Conservation (phyloP, 169 alveolate species). For the Eimeria praecox region DNA sequence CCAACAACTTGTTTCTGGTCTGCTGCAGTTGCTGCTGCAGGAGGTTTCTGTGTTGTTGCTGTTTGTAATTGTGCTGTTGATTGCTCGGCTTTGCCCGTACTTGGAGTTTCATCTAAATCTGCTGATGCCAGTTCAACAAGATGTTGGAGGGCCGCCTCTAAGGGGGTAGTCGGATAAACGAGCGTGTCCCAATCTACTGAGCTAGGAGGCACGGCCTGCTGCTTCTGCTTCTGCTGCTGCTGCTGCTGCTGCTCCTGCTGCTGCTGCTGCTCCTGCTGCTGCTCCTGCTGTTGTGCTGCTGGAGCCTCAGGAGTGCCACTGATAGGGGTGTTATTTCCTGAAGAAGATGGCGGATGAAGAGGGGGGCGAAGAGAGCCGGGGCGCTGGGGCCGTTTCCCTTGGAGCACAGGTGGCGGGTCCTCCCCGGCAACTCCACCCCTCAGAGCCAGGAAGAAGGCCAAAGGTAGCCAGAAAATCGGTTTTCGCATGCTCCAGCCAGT, state of each 20-base stretch:
- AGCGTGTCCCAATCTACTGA: neutral
- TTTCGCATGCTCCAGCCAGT: neutral
- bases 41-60: neutral
- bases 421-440: neutral
- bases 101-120: neutral
- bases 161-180: neutral
- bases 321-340: too few species aligned
- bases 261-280: neutral
- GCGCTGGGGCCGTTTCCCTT: too few species aligned
- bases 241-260: conserved; percentile 5
- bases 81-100: neutral
- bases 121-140: neutral
- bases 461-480: conserved; percentile 1
- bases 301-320: too few species aligned
- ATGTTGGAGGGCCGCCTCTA: neutral
- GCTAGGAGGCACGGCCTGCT: neutral
- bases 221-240: conserved; percentile 21
- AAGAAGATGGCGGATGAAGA: neutral
- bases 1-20: too few species aligned
- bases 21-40: neutral
- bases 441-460: neutral
- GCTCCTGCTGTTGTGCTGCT: too few species aligned
- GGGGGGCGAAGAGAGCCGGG: neutral
- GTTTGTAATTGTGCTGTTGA: neutral
- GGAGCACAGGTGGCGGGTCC: too few species aligned